A percentile compares a stretch with the other conserved stretches of the same genome.
These are phyloP conservation scores for Fennellomyces sp. DNA, from an alignment of 371 early-diverging fungal species.

Conservation along the genomic window DNA sequence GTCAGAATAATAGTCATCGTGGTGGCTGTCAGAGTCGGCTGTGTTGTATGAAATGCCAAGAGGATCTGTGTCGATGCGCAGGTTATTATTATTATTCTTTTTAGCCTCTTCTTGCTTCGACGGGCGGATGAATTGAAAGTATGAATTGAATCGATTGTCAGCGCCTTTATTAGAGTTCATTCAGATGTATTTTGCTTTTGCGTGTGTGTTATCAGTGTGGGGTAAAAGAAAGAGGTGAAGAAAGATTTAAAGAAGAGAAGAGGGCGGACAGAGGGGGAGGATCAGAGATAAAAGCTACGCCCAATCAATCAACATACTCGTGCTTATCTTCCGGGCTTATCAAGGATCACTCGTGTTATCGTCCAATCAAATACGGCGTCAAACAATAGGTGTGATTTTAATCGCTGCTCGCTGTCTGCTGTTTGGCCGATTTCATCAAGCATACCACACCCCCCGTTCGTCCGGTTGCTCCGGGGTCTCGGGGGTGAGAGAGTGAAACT, in stretches of 20 bases:
- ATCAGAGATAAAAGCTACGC: constrained; percentile 1
- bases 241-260: not conserved
- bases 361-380: not conserved
- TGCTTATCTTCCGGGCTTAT: constrained; percentile 3
- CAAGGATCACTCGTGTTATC: not conserved
- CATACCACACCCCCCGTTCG: not conserved
- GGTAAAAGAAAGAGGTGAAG: not conserved
- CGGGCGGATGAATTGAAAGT: constrained; percentile 21
- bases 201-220: not conserved
- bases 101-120: not conserved
- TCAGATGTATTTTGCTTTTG: not conserved
- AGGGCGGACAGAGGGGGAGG: not conserved
- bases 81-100: not conserved
- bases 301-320: not conserved
- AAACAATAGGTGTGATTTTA: constrained; percentile 2
- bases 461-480: not conserved
- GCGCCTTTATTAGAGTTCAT: constrained; percentile 10
- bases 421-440: constrained; percentile 2
- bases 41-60: constrained; percentile 26
- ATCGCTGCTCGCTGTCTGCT: not conserved
- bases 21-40: constrained; percentile 1
- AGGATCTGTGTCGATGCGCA: constrained; percentile 18
- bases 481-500: not conserved
- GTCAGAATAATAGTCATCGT: constrained; percentile 16
- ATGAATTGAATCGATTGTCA: constrained; percentile 15